A percentile compares a stretch with the other conserved stretches of the same genome.
Evolutionary conservation across 2,329 filamentous ascomycete species (phyloP).

Genomic region (Ophiostoma tasmaniense): DNA sequence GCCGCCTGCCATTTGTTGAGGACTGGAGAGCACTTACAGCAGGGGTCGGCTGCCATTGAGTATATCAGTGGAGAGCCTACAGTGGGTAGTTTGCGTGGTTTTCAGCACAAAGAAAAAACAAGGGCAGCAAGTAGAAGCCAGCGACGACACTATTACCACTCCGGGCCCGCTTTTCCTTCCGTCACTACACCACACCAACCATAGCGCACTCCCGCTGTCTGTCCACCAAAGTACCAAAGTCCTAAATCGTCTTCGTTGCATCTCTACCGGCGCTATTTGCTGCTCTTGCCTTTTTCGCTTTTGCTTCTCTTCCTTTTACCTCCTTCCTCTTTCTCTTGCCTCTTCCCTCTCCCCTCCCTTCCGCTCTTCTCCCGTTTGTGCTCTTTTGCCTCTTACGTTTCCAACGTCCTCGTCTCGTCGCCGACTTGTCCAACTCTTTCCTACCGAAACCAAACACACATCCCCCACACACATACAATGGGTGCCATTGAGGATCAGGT

Average conservation of each 20-base stretch:
- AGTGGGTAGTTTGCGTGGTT: neutral
- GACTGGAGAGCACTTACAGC: neutral
- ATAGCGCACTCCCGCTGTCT: neutral
- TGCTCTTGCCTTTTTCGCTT: constrained; percentile 3
- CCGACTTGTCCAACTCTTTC: neutral
- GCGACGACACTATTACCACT: neutral
- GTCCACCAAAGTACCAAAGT: neutral
- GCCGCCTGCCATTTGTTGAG: neutral
- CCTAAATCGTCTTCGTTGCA: neutral
- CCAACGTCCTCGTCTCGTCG: neutral
- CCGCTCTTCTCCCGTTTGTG: neutral
- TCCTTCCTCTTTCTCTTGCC: constrained; percentile 2
- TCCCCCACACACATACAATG: constrained; percentile 45
- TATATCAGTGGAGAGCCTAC: neutral
- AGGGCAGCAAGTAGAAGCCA: neutral
- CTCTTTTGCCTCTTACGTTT: constrained; percentile 5
- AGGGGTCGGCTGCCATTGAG: neutral
- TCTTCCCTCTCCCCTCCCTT: neutral
- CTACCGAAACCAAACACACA: neutral
- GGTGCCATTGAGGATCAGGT: constrained; percentile 80
- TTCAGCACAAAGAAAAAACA: constrained; percentile 5
- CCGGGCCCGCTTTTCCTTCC: constrained; percentile 6
- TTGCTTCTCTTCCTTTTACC: constrained; percentile 7
- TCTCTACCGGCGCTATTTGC: constrained; percentile 9
- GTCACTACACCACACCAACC: neutral